Evolutionary conservation across 2,329 filamentous ascomycete species (phyloP), one percentile per base, ranked within the genome.

Genomic region (Capronia coronata): DNA sequence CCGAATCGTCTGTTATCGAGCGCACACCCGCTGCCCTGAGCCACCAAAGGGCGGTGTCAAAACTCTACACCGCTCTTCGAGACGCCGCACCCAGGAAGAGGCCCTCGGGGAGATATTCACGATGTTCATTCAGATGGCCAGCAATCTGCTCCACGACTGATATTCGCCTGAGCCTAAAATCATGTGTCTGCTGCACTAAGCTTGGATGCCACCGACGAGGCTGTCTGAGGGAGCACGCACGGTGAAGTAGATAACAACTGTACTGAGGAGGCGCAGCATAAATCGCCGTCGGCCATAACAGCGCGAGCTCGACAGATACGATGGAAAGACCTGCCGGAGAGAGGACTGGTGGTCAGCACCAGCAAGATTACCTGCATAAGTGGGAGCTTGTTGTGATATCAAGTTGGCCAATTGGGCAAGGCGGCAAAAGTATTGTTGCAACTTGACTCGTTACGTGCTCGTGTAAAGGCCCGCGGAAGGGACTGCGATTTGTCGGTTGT

Each of bases 331-430:
- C 45, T 54, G 44, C 48, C 39, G 16, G 19, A 18, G 21, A 23
- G 22, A 16, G 48, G 50, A 41, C 41, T 51, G 54, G 47, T 45
- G 23, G 45, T 52, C 30, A 50, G 48, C 47, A 37, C 48, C 51
- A 43, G 38, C 39, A 55, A 25, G 51, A 56, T 56, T 54, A 56
- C 51, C 30, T 56, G 51, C 54, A 54, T 56, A 46, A 51, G 48
- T 25, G 40, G 25, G 47, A 46, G 50, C 54, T 51, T 53, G 44
- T 53, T 18, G 22, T 27, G 30, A 21, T 16, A 48, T 44, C 27
- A 21, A 37, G 21, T 13, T 25, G 44, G 19, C 44, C 49, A 48
- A 52, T 40, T 38, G n/a, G 27, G 21, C 21, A 23, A 5, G 35
- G 11, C 11, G 16, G 22, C 34, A 30, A 18, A n/a, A 37, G 34